Evolutionary conservation across 176 grass and related monocot genomes (phyloP), one percentile per base, ranked within the genome.

Genomic region (Ensete glaucum): DNA sequence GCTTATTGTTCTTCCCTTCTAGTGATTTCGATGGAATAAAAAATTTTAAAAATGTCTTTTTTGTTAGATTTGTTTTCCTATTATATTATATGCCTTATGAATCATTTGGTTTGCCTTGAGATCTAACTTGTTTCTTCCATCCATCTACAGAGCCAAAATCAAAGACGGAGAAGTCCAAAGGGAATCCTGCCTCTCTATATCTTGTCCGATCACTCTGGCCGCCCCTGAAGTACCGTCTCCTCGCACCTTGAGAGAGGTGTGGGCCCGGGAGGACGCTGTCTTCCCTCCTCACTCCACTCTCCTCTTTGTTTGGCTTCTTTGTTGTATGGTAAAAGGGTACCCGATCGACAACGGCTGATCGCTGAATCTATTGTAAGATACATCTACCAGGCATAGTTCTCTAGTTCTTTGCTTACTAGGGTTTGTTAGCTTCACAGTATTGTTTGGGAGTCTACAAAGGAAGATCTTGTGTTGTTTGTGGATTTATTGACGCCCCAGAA

Each of bases 301-400:
- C 79, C 79, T 81, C 69, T 23, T 57, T 74, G 22, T 56, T 74
- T 56, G 53, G 21, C 24, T 57, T 12, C 22, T 56, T 27, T 25
- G 22, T 57, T 29, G 72, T 54, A 79, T 81, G 23, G 54, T 67
- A 25, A 83, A 88, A 74, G 76, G 82, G 49, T 91, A 79, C 62
- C 88, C 80, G 14, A 54, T 93, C 79, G 94, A 93, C 71, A 93
- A 93, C 77, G 90, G 88, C 84, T 91, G 81, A 96, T 20, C 2
- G 6, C 26, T 16, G 77, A 70, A 78, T 25, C 25, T 57, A 7
- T 43, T 5, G 8, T 13, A n/a, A 21, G 4, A 43, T 20, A 20
- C 26, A 1, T n/a, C 56, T 3, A 4, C 50, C 52, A 52, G 15
- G 23, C 76, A 53, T 27, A 21, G 27, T 53, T 19, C 3, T 62